Percentiles rank a stretch among this genome's conserved stretches.
phyloP scores from a whole-genome alignment of 2,329 filamentous ascomycete genomes.

The Colletotrichum tofieldiae region DNA sequence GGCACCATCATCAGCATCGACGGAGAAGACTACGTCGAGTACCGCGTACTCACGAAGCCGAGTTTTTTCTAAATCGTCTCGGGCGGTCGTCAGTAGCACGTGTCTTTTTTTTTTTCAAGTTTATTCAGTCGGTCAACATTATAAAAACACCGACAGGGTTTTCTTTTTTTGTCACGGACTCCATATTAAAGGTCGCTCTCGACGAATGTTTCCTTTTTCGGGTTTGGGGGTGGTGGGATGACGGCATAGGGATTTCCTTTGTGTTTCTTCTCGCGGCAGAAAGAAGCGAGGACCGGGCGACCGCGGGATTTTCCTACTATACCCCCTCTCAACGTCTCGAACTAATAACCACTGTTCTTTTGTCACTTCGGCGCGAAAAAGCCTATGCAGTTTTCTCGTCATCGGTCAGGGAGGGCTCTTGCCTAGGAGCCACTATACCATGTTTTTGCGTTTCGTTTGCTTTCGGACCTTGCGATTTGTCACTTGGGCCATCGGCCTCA shows the following conservation, averaged over 20 bases:
- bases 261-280: conserved; percentile 15
- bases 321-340: conserved; percentile 10
- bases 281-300: conserved; percentile 18
- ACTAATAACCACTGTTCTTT: conserved; percentile 12
- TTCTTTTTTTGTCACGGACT: background rate
- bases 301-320: conserved; percentile 21
- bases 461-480: background rate
- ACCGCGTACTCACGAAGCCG: conserved; percentile 75
- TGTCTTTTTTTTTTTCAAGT: background rate
- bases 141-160: background rate
- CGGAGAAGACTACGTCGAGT: conserved; percentile 78
- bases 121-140: background rate
- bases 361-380: conserved; percentile 11
- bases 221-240: background rate
- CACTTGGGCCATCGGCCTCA: background rate
- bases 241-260: conserved; percentile 10
- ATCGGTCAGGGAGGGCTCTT: background rate
- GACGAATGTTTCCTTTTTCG: background rate
- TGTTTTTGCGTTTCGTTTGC: conserved; percentile 9
- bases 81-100: background rate
- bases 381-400: background rate
- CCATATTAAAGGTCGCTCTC: background rate
- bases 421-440: conserved; percentile 18
- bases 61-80: conserved; percentile 67
- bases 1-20: conserved; percentile 76